A percentile compares a stretch with the other conserved stretches of the same genome.
Evolutionary conservation across 805 yeast species (phyloP).

Genomic region (Phaffomyces antillensis): DNA sequence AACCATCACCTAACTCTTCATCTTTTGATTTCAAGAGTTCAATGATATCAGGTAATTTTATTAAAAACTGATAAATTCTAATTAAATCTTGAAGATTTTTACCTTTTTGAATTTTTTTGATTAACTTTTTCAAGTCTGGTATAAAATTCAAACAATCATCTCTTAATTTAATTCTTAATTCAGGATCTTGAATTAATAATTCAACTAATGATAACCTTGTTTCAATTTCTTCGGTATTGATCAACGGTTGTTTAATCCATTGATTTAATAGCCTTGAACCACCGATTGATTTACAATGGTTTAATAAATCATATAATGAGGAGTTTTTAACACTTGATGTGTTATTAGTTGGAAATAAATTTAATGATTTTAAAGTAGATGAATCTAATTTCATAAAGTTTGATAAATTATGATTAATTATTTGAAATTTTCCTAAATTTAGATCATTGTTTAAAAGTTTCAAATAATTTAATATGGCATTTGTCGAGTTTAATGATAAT

Average conservation of each 20-base stretch:
- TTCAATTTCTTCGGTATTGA: slow-evolving; percentile 50
- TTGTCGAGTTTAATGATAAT: slow-evolving; percentile 53
- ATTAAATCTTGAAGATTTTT: slow-evolving; percentile 79
- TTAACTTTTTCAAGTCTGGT: slow-evolving; percentile 76
- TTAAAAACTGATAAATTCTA: slow-evolving; percentile 73
- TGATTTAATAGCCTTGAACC: slow-evolving; percentile 84
- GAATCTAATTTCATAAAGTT: slow-evolving; percentile 87
- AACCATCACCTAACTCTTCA: slow-evolving; percentile 24
- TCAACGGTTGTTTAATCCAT: slow-evolving; percentile 94
- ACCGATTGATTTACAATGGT: slow-evolving; percentile 83
- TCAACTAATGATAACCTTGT: slow-evolving; percentile 74
- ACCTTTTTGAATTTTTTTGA: slow-evolving; percentile 51
- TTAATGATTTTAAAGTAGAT: slow-evolving; percentile 82
- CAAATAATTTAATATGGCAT: slow-evolving; percentile 65
- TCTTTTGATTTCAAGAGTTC: slow-evolving; percentile 41
- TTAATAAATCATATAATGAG: slow-evolving; percentile 75
- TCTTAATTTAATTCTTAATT: slow-evolving; percentile 56
- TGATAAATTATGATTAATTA: slow-evolving; percentile 64
- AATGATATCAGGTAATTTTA: slow-evolving; percentile 62
- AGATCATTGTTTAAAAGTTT: slow-evolving; percentile 52
- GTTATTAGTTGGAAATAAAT: slow-evolving; percentile 58
- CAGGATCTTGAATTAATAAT: slow-evolving; percentile 60
- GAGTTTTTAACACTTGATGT: slow-evolving; percentile 34
- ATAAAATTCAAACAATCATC: slow-evolving; percentile 61
- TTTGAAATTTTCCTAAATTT: slow-evolving; percentile 44